Conservation (phyloP, 2,329 filamentous ascomycete species). For the Colletotrichum gloeosporioides region DNA sequence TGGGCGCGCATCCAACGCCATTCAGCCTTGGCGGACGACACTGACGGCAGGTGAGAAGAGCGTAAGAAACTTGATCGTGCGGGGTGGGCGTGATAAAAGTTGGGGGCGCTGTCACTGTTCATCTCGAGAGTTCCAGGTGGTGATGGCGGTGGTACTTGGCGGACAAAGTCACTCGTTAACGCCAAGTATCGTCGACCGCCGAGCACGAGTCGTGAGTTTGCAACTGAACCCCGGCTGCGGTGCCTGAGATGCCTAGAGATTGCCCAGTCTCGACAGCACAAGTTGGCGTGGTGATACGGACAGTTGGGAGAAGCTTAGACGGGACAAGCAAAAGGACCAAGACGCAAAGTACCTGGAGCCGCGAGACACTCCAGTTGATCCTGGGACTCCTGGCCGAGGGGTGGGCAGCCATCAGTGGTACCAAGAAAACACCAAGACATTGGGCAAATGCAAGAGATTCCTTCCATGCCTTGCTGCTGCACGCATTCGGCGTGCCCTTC, state of each 20-base stretch:
- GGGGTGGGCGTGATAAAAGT: not conserved
- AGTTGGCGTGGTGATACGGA: not conserved
- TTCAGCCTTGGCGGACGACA: slow-evolving; percentile 19
- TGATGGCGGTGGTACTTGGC: not conserved
- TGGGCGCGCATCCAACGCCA: not conserved
- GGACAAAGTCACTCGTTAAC: slow-evolving; percentile 18
- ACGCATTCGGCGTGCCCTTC: not conserved
- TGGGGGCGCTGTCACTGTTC: not conserved
- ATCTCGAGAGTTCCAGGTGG: not conserved
- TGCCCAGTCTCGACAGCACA: not conserved
- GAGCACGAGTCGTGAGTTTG: not conserved
- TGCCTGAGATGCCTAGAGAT: slow-evolving; percentile 7
- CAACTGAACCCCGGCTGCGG: not conserved
- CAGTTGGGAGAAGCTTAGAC: slow-evolving; percentile 19
- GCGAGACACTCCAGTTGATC: not conserved
- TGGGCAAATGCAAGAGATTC: not conserved
- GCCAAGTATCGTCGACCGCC: slow-evolving; percentile 9
- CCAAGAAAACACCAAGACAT: slow-evolving; percentile 22
- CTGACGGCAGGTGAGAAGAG: not conserved
- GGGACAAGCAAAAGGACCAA: slow-evolving; percentile 9
- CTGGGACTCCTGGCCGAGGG: not conserved
- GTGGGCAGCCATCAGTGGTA: slow-evolving; percentile 2
- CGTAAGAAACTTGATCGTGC: not conserved
- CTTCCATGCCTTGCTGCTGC: not conserved
- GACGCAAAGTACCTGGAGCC: not conserved